Base-by-base conservation (phyloP, 2,329 filamentous ascomycete species). In the Rosellinia necatrix region DNA sequence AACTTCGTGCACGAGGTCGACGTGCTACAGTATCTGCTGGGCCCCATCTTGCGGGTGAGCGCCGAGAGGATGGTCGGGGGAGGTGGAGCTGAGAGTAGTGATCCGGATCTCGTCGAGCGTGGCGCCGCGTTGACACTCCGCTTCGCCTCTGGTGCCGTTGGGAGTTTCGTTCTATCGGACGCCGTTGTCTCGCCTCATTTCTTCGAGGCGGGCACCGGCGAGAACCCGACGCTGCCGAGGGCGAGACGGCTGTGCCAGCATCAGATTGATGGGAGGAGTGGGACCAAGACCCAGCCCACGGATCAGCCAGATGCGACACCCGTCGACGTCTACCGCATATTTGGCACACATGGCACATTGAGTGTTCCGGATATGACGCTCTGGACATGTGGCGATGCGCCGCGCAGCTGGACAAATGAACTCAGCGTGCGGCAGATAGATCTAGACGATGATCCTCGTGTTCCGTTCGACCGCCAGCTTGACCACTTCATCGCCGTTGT, bases 1-100 rank as follows among this genome's bases (percentile, higher is more conserved):
- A 47, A 53, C 25, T 38, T 53, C n/a, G 34, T 47, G 10, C 50
- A 53, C 8, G 50, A 53, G 5, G 19, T 53, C n/a, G 50, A 53
- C 27, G n/a, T 32, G 10, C 19, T 47, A 21, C 42, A 53, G 34
- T 41, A 47, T 40, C 12, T 53, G 4, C 25, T 53, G 3, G 50
- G 50, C 2, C 41, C 41, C 8, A 53, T 53, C 13, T 13, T 32
- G n/a, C 41, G 41, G 5, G 50, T 53, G 25, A 40, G 25, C 42
- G 50, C 50, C 9, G 41, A 53, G 41, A 30, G 15, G 19, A 40
- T 22, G 1, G 4, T 34, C 1, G 7, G 32, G 6, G 17, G 32
- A 12, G 13, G 5, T 19, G 4, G 13, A 3, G 9, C 4, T 10
- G 41, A n/a, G 12, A 38, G 2, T 15, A 15, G 22, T 5, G 13